phyloP scores from a whole-genome alignment of 202 grass and related monocot genomes.

The Cymbopogon flexuosus region DNA sequence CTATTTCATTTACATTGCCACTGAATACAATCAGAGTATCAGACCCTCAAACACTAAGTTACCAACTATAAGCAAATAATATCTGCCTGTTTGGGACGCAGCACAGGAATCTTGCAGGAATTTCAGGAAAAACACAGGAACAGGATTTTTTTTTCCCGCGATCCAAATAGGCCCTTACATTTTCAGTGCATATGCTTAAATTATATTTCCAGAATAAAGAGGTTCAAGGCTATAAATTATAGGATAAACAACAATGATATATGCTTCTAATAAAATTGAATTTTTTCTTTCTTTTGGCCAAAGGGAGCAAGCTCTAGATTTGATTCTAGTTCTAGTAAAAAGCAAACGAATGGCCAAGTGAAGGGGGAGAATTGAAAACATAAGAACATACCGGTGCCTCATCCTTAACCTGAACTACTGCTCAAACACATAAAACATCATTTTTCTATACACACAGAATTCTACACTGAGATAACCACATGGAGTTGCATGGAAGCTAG shows the following conservation, averaged over 20 bases:
- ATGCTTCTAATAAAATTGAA: neutral
- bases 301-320: neutral
- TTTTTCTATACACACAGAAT: slow-evolving; percentile 4
- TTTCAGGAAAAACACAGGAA: too few species aligned
- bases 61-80: too few species aligned
- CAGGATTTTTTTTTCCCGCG: too few species aligned
- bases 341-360: neutral
- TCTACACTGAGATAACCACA: neutral
- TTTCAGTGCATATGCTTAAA: neutral
- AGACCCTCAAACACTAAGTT: neutral
- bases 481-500: neutral
- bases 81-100: too few species aligned
- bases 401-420: neutral
- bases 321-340: neutral
- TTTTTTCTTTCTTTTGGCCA: neutral
- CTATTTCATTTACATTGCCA: neutral
- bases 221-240: neutral
- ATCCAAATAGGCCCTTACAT: neutral
- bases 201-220: neutral
- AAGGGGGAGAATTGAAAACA: neutral
- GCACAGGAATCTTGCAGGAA: too few species aligned
- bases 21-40: slow-evolving; percentile 1
- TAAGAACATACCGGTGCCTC: neutral
- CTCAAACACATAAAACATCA: neutral
- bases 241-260: neutral